Base-by-base conservation (phyloP, 176 grass and related monocot genomes). In the Alloteropsis semialata region DNA sequence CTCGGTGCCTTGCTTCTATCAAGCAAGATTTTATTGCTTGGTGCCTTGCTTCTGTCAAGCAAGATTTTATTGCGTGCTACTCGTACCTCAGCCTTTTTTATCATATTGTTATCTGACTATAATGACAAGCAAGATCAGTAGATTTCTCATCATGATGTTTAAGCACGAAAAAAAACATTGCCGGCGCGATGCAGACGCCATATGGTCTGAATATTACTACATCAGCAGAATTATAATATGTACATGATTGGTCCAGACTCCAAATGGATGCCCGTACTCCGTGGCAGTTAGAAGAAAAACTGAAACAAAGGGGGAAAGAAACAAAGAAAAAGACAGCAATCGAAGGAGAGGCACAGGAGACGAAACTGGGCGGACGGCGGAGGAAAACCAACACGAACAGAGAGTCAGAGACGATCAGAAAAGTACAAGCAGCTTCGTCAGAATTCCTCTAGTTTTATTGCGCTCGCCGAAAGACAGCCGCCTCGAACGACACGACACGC, bases 401-500 rank as follows among this genome's bases (percentile, higher is more conserved):
- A n/a, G n/a, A n/a, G n/a, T n/a, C n/a, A n/a, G n/a, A 42, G 75
- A 25, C 75, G 82, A 79, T 36, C 30, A 78, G 42, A 73, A 84
- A 22, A 53, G 45, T 71, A 79, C 36, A 61, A 81, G 22, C 68
- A 15, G 50, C 75, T 28, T 56, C 58, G 57, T 65, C 76, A 69
- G 61, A 59, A 84, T 68, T 79, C 25, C 57, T 63, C 80, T 15
- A 65, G 34, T 55, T 79, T 37, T 39, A 75, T 85, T 36, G 82
- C 43, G 50, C 50, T 44, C 70, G 73, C 74, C 83, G 74, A 85
- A 77, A 85, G 83, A 42, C 33, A 43, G 39, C 69, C 58, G 76
- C 51, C 58, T 46, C 17, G 16, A 66, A 60, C 49, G 51, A 9
- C 25, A 6, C 63, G 49, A 48, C 4, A 50, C 46, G 15, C 32